Evolutionary conservation across 495 filamentous ascomycete genomes (phyloP).

Genomic region (Massariosphaeria phaeospora): DNA sequence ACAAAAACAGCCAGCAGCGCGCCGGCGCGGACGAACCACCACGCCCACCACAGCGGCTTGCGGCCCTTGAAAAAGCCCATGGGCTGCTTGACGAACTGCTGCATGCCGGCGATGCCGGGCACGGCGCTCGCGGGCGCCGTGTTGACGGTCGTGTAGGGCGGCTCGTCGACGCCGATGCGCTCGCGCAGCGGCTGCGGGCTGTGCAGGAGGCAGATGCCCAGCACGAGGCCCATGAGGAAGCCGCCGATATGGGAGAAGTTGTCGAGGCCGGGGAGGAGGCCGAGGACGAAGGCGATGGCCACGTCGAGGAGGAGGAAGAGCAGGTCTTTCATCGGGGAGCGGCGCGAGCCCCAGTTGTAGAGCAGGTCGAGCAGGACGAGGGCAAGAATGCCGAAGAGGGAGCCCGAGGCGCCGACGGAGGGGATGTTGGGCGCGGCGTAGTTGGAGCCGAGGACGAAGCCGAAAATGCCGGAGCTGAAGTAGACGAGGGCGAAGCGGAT

Average conservation of each 20-base stretch:
- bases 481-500: slow-evolving; percentile 86
- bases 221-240: slow-evolving; percentile 83
- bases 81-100: slow-evolving; percentile 61
- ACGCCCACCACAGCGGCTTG: slow-evolving; percentile 92
- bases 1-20: slow-evolving; percentile 73
- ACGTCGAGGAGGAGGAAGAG: slow-evolving; percentile 80
- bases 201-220: slow-evolving; percentile 80
- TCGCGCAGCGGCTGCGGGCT: slow-evolving; percentile 76
- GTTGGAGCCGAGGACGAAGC: slow-evolving; percentile 92
- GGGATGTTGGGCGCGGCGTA: slow-evolving; percentile 74
- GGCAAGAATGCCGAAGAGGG: slow-evolving; percentile 86
- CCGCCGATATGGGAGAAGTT: slow-evolving; percentile 98
- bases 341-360: slow-evolving; percentile 80
- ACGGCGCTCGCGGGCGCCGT: slow-evolving; percentile 21
- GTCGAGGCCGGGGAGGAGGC: slow-evolving; percentile 86
- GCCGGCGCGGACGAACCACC: slow-evolving; percentile 84
- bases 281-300: slow-evolving; percentile 83
- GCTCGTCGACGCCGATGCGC: slow-evolving; percentile 63
- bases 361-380: slow-evolving; percentile 81
- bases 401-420: slow-evolving; percentile 82
- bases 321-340: slow-evolving; percentile 70
- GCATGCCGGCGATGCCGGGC: slow-evolving; percentile 37
- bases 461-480: slow-evolving; percentile 86
- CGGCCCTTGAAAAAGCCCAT: slow-evolving; percentile 84
- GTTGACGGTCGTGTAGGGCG: slow-evolving; percentile 59